Conservation (phyloP, 106 monocot species). For the Allium sativum region DNA sequence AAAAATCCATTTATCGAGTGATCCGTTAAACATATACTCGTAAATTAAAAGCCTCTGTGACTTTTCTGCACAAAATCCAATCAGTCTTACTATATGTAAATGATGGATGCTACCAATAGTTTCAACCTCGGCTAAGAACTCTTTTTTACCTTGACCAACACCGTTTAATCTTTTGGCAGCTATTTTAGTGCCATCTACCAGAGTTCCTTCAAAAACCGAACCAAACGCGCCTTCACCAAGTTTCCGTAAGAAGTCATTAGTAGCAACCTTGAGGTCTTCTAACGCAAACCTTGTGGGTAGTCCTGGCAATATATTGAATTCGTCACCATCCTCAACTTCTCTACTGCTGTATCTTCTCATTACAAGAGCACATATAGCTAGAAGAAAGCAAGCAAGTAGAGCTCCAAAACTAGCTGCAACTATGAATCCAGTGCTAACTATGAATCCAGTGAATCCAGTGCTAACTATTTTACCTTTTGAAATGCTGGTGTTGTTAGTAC, state of each 20-base stretch:
- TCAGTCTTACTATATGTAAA: conserved; percentile 1
- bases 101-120: conserved; percentile 29
- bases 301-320: conserved; percentile 11
- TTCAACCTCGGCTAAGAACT: conserved; percentile 29
- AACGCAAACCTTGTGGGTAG: conserved; percentile 28
- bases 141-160: conserved; percentile 26
- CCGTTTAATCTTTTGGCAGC: conserved; percentile 12
- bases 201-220: conserved; percentile 12
- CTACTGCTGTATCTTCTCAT: background rate
- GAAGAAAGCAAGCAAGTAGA: background rate
- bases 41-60: conserved; percentile 13
- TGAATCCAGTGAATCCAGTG: no score
- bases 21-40: conserved; percentile 12
- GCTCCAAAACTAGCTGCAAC: no score
- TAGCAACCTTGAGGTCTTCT: conserved; percentile 17
- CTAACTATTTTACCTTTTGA: background rate
- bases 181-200: conserved; percentile 1
- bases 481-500: no score
- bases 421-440: no score
- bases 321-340: conserved; percentile 8
- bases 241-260: background rate
- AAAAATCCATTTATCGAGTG: conserved; percentile 9
- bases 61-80: conserved; percentile 14
- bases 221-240: conserved; percentile 14
- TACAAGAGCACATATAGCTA: background rate